A percentile compares a stretch with the other conserved stretches of the same genome.
Evolutionary conservation across 129 eudicot species (phyloP).

Genomic region (Lactuca saligna): DNA sequence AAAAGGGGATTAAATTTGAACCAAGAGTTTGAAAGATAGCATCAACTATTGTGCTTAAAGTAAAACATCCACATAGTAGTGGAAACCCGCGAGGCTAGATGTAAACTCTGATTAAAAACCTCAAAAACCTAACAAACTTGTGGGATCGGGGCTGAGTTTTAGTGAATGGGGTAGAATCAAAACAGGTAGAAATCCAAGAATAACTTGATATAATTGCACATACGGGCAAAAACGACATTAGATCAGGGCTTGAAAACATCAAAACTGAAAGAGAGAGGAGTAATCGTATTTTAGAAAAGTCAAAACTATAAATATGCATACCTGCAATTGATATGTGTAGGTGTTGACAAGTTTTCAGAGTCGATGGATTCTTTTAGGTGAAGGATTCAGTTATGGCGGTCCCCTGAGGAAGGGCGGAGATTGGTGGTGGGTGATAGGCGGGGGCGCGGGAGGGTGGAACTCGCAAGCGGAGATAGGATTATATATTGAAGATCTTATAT

Average conservation of each 20-base stretch:
- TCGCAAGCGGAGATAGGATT: conserved; percentile 3
- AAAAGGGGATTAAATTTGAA: neutral
- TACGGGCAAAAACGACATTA: neutral
- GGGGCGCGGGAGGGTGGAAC: neutral
- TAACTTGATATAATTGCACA: neutral
- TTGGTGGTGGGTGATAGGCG: conserved; percentile 3
- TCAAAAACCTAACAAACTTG: conserved; percentile 13
- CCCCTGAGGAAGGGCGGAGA: conserved; percentile 5
- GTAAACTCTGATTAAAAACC: neutral
- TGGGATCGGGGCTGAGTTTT: neutral
- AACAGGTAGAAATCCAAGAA: neutral
- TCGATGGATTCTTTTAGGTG: neutral
- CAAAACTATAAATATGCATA: neutral
- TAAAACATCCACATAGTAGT: neutral
- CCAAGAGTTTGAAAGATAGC: neutral
- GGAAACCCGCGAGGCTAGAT: neutral
- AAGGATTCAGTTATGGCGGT: conserved; percentile 2
- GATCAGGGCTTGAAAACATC: conserved; percentile 14
- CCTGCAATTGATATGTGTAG: conserved; percentile 19
- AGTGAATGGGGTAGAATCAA: neutral
- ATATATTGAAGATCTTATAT: neutral
- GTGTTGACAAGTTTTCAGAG: neutral
- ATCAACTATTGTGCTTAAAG: neutral
- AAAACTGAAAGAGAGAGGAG: conserved; percentile 5
- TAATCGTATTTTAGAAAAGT: neutral